A percentile compares a stretch with the other conserved stretches of the same genome.
These are phyloP conservation scores for Cantharellus anzutake DNA, from an alignment of 768 basidiomycete genomes.

Conservation along the genomic window DNA sequence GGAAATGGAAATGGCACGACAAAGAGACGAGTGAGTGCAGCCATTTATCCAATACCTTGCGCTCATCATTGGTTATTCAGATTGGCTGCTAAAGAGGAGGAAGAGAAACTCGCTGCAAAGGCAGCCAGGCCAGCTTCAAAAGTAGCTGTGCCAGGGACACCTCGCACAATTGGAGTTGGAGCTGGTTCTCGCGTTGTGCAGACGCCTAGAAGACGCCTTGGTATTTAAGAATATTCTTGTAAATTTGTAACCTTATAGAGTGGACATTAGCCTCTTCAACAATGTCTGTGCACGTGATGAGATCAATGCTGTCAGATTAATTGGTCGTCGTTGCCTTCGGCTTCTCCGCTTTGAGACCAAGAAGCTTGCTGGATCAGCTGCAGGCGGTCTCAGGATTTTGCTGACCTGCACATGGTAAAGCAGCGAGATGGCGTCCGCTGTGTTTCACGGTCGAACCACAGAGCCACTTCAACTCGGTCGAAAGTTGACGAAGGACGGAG, in stretches of 20 bases:
- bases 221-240: conserved; percentile 27
- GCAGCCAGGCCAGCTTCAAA: conserved; percentile 28
- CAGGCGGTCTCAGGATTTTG: too few relatives aligned
- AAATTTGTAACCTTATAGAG: too few relatives aligned
- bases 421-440: too few relatives aligned
- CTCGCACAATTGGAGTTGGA: conserved; percentile 24
- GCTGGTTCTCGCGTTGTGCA: conserved; percentile 38
- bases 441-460: too few relatives aligned
- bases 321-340: too few relatives aligned
- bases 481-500: background rate
- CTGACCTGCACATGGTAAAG: too few relatives aligned
- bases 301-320: too few relatives aligned
- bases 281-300: too few relatives aligned
- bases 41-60: background rate
- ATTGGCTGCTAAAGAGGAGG: background rate
- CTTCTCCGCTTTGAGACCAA: too few relatives aligned
- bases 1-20: conserved; percentile 73
- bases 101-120: conserved; percentile 36
- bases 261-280: too few relatives aligned
- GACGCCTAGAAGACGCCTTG: conserved; percentile 55
- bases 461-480: too few relatives aligned
- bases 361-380: too few relatives aligned
- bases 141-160: conserved; percentile 63
- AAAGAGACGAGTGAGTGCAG: conserved; percentile 17
- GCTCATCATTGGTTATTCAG: background rate